Evolutionary conservation across 108 stramenopile genomes (phyloP), one percentile per base, ranked within the genome.

Genomic region (Cyclostephanos tholiformis): DNA sequence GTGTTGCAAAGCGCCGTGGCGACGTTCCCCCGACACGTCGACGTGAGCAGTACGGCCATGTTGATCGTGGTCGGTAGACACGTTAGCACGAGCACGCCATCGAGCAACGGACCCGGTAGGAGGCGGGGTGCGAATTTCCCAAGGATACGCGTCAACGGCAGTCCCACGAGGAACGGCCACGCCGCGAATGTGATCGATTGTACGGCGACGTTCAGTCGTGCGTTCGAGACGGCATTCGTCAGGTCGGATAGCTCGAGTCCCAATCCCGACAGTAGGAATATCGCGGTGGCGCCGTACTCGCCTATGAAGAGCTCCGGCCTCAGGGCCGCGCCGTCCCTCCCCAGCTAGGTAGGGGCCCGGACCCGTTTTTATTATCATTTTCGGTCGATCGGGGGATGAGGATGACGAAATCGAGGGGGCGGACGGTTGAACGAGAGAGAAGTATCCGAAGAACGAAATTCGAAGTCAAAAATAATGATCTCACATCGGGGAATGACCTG

Each of bases 41-140:
- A 76, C 3, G 97, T 95, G 23, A 98, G 74, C 58, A 94, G 84
- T 67, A 97, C 82, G 68, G 94, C 96, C 96, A 97, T 97, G 77
- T 97, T 97, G 25, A 97, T 88, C 6, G 97, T 97, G 0, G 95
- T 96, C 3, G 97, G 97, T 9, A 97, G 88, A 39, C 89, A 93
- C 22, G 88, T 87, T 76, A 91, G 36, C 32, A 91, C 88, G 9
- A 94, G 69, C 23, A 96, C 60, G 6, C 92, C 92, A 48, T 91
- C 91, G n/a, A 86, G 69, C 8, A 93, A 77, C 6, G 85, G 76
- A 23, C 75, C 32, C 35, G 92, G 87, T 26, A 95, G 55, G 36
- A 89, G 55, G 17, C 50, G 38, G 23, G 91, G 88, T 57, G 66
- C 52, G 38, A 75, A 75, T 20, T 65, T 69, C 29, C 64, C 58